Percentiles rank a stretch among this genome's conserved stretches.
Conservation (phyloP, 768 basidiomycete species). For the Cystofilobasidium ferigula region DNA sequence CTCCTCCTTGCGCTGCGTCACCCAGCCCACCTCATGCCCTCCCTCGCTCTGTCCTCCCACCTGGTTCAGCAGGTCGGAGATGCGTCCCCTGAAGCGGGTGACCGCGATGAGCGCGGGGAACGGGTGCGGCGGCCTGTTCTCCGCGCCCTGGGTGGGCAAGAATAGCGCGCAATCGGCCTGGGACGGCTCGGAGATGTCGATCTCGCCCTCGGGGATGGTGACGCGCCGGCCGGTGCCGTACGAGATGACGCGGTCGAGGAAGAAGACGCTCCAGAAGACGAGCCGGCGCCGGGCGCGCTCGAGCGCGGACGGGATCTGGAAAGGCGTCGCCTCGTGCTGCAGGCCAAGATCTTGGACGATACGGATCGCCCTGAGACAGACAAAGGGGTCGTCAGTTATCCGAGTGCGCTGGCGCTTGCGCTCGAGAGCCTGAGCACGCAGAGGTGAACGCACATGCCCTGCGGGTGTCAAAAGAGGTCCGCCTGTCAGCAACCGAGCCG, state of each 20-base stretch:
- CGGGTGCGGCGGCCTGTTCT: not conserved
- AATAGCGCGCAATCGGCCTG: slow-evolving; percentile 21
- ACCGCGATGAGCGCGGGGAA: slow-evolving; percentile 20
- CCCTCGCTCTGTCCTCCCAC: not conserved
- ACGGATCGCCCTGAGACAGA: slow-evolving; percentile 4
- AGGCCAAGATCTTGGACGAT: slow-evolving; percentile 20
- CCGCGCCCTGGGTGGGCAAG: not conserved
- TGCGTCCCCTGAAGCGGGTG: slow-evolving; percentile 10
- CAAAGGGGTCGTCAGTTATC: not conserved
- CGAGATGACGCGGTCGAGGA: slow-evolving; percentile 19
- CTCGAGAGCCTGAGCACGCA: too few species aligned
- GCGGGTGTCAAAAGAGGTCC: not conserved
- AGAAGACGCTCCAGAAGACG: slow-evolving; percentile 25
- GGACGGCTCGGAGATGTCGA: slow-evolving; percentile 18
- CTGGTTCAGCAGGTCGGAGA: slow-evolving; percentile 14
- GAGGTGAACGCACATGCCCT: not conserved
- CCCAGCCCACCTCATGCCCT: not conserved
- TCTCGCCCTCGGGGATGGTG: slow-evolving; percentile 20
- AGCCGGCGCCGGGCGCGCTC: slow-evolving; percentile 18
- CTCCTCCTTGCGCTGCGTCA: slow-evolving; percentile 4
- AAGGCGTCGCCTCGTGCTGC: slow-evolving; percentile 10
- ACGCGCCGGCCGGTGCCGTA: slow-evolving; percentile 18
- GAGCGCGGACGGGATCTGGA: slow-evolving; percentile 1
- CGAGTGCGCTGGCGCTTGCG: too few species aligned
- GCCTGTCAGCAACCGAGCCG: not conserved